Conservation (phyloP, 2,329 filamentous ascomycete species). For the Aspergillus nomiae region DNA sequence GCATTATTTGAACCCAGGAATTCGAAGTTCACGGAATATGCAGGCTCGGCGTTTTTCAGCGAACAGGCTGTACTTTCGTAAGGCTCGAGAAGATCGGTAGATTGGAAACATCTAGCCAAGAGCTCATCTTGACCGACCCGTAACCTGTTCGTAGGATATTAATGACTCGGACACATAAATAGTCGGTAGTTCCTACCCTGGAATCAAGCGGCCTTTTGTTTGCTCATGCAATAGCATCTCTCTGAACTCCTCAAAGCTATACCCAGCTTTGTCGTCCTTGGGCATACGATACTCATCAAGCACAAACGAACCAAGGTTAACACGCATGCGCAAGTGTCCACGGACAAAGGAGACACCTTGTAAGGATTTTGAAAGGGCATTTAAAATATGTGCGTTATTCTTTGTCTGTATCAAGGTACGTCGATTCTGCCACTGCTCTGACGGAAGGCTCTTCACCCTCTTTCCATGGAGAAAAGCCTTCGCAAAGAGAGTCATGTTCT, state of each 20-base stretch:
- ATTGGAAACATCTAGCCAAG: slow-evolving; percentile 31
- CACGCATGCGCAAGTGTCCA: slow-evolving; percentile 43
- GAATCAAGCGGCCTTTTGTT: slow-evolving; percentile 40
- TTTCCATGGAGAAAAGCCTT: slow-evolving; percentile 26
- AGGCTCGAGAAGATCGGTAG: slow-evolving; percentile 31
- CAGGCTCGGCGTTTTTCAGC: slow-evolving; percentile 29
- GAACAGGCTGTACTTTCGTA: slow-evolving; percentile 22
- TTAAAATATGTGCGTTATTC: slow-evolving; percentile 34
- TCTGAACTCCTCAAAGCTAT: slow-evolving; percentile 42
- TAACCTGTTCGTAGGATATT: slow-evolving; percentile 24
- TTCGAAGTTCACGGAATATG: slow-evolving; percentile 45
- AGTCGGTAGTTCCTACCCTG: slow-evolving; percentile 33
- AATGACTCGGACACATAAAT: neutral
- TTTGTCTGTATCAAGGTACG: slow-evolving; percentile 26
- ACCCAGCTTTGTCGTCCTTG: slow-evolving; percentile 24
- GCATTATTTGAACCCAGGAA: slow-evolving; percentile 33
- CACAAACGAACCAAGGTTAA: slow-evolving; percentile 45
- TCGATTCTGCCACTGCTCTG: slow-evolving; percentile 24
- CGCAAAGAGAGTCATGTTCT: slow-evolving; percentile 19
- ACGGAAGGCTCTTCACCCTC: slow-evolving; percentile 16
- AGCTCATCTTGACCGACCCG: slow-evolving; percentile 28
- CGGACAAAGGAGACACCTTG: slow-evolving; percentile 33
- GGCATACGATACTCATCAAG: slow-evolving; percentile 39
- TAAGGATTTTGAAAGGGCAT: slow-evolving; percentile 33
- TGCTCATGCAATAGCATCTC: slow-evolving; percentile 41